Evolutionary conservation across 768 basidiomycete species (phyloP).

Genomic region (Mycena rebaudengoi): DNA sequence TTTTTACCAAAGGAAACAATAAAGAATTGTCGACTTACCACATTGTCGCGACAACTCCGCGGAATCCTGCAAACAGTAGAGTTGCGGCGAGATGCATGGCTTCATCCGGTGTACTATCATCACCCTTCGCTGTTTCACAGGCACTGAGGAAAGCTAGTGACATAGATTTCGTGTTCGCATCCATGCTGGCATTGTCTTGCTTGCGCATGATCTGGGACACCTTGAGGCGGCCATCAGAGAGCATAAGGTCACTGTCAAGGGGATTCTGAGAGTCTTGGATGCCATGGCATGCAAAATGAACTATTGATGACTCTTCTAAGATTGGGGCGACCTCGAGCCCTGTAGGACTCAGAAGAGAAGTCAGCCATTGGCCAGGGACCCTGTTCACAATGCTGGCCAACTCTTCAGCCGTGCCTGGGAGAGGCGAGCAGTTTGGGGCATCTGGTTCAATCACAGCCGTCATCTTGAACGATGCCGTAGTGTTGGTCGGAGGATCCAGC

Average conservation of each 20-base stretch:
- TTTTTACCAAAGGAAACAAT: not conserved
- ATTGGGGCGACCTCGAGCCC: not conserved
- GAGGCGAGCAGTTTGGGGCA: not conserved
- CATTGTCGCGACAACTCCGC: slow-evolving; percentile 32
- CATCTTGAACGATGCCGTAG: slow-evolving; percentile 1
- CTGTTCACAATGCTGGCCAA: not conserved
- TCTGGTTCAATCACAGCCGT: slow-evolving; percentile 2
- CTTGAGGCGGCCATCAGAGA: too few relatives aligned
- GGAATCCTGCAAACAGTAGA: slow-evolving; percentile 36
- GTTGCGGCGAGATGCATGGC: slow-evolving; percentile 33
- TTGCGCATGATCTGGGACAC: slow-evolving; percentile 33
- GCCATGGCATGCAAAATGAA: slow-evolving; percentile 47
- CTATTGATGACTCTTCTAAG: slow-evolving; percentile 19
- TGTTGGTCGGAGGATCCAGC: not conserved
- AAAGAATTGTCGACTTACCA: slow-evolving; percentile 20
- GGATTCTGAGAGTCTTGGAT: too few relatives aligned
- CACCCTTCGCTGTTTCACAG: too few relatives aligned
- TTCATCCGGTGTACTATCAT: slow-evolving; percentile 31
- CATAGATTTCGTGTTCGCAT: not conserved
- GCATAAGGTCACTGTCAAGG: too few relatives aligned
- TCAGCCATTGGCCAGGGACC: not conserved
- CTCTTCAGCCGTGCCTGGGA: slow-evolving; percentile 6
- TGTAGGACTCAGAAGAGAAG: not conserved
- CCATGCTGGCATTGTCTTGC: not conserved
- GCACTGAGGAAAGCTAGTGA: slow-evolving; percentile 40